Evolutionary conservation across 805 yeast species (phyloP).

Genomic region (Vanderwaltozyma tropicalis): DNA sequence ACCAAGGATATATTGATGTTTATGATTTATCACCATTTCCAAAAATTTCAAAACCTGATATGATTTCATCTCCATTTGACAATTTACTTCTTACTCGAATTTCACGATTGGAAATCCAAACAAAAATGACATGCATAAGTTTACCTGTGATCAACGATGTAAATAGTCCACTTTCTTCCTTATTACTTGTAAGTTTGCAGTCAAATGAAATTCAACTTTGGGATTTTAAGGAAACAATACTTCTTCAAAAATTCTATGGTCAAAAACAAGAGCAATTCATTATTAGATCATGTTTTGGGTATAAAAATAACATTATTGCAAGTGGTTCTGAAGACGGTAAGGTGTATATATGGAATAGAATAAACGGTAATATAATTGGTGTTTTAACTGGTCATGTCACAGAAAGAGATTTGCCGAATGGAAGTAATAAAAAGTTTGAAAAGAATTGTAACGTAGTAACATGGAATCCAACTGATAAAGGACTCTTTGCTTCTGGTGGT

Average conservation of each 20-base stretch:
- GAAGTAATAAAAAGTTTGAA: conserved; percentile 13
- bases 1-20: conserved; percentile 50
- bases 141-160: conserved; percentile 30
- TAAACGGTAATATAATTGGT: conserved; percentile 53
- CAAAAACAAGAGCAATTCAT: conserved; percentile 61
- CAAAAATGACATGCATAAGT: conserved; percentile 54
- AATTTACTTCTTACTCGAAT: conserved; percentile 23
- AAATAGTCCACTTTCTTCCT: conserved; percentile 8
- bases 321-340: conserved; percentile 79
- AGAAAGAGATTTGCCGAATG: conserved; percentile 3
- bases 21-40: conserved; percentile 37
- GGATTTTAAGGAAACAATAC: conserved; percentile 51
- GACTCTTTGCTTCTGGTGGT: conserved; percentile 71
- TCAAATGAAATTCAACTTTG: conserved; percentile 75
- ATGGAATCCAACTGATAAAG: conserved; percentile 45
- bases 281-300: conserved; percentile 69
- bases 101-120: conserved; percentile 42
- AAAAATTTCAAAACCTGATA: not conserved
- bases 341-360: conserved; percentile 68
- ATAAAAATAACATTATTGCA: conserved; percentile 56
- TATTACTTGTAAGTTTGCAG: conserved; percentile 51
- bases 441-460: conserved; percentile 61
- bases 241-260: conserved; percentile 59
- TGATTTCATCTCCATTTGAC: conserved; percentile 6
- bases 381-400: conserved; percentile 23